A percentile compares a stretch with the other conserved stretches of the same genome.
phyloP scores from a whole-genome alignment of 441 rosid species.

The Croton laevigatus region DNA sequence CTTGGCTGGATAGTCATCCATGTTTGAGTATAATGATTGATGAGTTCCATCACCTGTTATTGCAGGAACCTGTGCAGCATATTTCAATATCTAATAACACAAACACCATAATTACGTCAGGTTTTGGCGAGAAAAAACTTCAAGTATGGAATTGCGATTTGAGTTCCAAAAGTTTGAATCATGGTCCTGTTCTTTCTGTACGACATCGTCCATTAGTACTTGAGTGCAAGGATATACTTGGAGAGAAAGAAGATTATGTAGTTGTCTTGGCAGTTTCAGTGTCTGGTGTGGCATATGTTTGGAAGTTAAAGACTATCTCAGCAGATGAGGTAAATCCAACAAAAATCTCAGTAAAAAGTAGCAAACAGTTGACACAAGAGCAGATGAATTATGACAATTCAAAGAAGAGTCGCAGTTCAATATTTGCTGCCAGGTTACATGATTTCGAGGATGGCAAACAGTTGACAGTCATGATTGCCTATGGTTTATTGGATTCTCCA shows the following conservation, averaged over 20 bases:
- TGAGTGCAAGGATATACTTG: conserved; percentile 30
- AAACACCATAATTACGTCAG: conserved; percentile 34
- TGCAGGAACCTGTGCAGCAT: conserved; percentile 35
- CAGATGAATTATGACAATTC: conserved; percentile 22
- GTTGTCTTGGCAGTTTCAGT: conserved; percentile 37
- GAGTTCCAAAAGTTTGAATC: conserved; percentile 25
- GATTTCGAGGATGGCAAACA: conserved; percentile 21
- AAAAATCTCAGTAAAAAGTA: conserved; percentile 35
- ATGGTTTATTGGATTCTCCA: conserved; percentile 39
- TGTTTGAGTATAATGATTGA: conserved; percentile 5
- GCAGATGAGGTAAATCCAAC: conserved; percentile 33
- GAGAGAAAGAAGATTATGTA: conserved; percentile 20
- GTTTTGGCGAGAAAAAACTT: conserved; percentile 36
- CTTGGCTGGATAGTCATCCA: conserved; percentile 8
- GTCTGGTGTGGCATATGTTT: conserved; percentile 35
- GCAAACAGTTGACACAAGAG: conserved; percentile 19
- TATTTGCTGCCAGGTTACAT: conserved; percentile 36
- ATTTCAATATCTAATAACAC: conserved; percentile 41
- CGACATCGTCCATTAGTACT: conserved; percentile 28
- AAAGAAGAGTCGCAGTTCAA: conserved; percentile 31
- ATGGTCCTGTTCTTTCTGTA: conserved; percentile 37
- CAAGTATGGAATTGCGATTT: conserved; percentile 41
- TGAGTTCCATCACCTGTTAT: conserved; percentile 6
- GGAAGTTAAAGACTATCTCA: conserved; percentile 31
- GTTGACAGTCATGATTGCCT: conserved; percentile 29